These are phyloP conservation scores for Scedosporium dehoogii DNA, from an alignment of 2,329 filamentous ascomycete genomes.

Conservation along the genomic window DNA sequence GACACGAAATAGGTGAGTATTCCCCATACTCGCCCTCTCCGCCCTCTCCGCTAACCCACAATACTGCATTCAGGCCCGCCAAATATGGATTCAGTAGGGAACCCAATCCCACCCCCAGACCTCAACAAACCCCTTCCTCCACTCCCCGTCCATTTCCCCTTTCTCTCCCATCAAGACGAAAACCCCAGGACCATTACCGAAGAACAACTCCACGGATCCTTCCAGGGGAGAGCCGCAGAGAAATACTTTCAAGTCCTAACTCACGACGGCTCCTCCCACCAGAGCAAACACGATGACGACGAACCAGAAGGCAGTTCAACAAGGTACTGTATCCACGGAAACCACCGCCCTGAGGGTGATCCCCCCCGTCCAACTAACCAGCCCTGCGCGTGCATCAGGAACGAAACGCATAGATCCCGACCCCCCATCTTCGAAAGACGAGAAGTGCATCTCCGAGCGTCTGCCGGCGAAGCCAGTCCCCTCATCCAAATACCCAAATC, in stretches of 20 bases:
- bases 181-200: background rate
- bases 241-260: background rate
- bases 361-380: background rate
- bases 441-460: background rate
- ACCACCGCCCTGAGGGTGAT: background rate
- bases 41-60: too few relatives aligned
- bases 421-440: background rate
- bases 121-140: background rate
- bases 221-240: background rate
- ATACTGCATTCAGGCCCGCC: too few relatives aligned
- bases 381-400: background rate
- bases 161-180: background rate
- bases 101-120: background rate
- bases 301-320: background rate
- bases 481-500: background rate
- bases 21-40: too few relatives aligned
- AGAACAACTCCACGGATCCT: background rate
- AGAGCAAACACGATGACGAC: background rate
- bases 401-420: background rate
- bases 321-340: background rate
- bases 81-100: background rate
- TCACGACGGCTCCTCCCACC: background rate
- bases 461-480: background rate
- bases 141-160: background rate
- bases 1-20: too few relatives aligned